Evolutionary conservation across 2,329 filamentous ascomycete species (phyloP).

Genomic region (Beauveria varroae): DNA sequence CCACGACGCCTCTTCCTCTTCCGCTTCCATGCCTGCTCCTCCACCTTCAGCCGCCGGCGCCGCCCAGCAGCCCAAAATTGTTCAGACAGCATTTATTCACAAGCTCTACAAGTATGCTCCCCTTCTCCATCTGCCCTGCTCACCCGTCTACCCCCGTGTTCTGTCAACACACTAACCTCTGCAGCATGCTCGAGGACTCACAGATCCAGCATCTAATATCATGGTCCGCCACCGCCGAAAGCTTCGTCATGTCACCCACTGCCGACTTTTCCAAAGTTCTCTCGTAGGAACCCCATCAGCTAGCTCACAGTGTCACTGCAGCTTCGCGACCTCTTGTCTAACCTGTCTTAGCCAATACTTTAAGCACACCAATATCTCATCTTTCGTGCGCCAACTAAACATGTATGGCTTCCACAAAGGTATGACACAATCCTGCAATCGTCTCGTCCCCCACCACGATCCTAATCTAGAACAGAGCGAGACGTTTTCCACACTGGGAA

Average conservation of each 20-base stretch:
- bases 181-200: conserved; percentile 91
- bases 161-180: conserved; percentile 18
- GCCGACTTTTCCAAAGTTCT: conserved; percentile 97
- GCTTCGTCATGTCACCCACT: conserved; percentile 97
- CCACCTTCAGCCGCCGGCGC: conserved; percentile 57
- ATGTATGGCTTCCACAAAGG: conserved; percentile 99
- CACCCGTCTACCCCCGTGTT: background rate
- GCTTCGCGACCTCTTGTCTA: background rate
- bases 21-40: conserved; percentile 42
- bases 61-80: conserved; percentile 90
- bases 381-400: conserved; percentile 93
- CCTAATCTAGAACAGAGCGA: conserved; percentile 57
- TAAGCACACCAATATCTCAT: conserved; percentile 98
- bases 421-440: conserved; percentile 26
- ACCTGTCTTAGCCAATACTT: conserved; percentile 75
- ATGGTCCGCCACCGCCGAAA: conserved; percentile 89
- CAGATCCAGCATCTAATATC: conserved; percentile 93
- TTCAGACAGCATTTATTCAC: conserved; percentile 97
- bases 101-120: conserved; percentile 93
- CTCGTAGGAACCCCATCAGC: conserved; percentile 56
- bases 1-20: conserved; percentile 30
- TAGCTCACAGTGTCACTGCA: conserved; percentile 13
- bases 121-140: no score
- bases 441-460: background rate
- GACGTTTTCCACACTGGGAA: conserved; percentile 96